Base-by-base conservation (phyloP, 495 filamentous ascomycete genomes). In the Sporormia fimetaria region DNA sequence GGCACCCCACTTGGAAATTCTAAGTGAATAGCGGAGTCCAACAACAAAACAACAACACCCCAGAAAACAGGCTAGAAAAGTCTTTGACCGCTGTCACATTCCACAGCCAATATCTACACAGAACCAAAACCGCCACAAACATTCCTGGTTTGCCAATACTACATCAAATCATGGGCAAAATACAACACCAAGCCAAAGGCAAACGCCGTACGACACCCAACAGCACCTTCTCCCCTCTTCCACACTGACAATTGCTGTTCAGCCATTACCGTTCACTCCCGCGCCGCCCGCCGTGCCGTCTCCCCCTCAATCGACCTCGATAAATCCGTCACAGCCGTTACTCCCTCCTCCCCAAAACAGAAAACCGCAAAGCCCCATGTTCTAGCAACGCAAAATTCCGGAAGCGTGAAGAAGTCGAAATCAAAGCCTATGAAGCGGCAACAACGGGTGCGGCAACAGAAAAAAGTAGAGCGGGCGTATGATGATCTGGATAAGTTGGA, bases 271-370 rank as follows among this genome's bases (percentile, higher is more conserved):
- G 44, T 71, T 34, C 80, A 80, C 61, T 83, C 83, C 36, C 78
- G 83, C 23, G 80, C 78, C 20, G 79, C 78, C 49, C 70, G 79
- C 52, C 76, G 85, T 35, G 82, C 71, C 26, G 73, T 72, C 17
- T 81, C 80, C 10, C 80, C 78, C 9, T 68, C 75, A 57, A 72
- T 83, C 59, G 66, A 86, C 56, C 67, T 75, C 44, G 81, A 87
- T 64, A 83, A 84, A 63, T 85, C 81, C 2, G 62, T 87, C 25
- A 76, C 75, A 49, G 57, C 71, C 35, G 63, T 72, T 32, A 21
- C 41, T 11, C 14, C 18, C 35, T 28, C 30, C 16, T 21, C 6
- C 30, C 36, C 29, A 34, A 70, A 72, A 31, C 68, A 73, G 8
- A n/a, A 32, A 16, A 26, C 40, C 16, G 73, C 78, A 1, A 71